These are phyloP conservation scores for Pelargonium australe DNA, from an alignment of 441 rosid species.

Conservation along the genomic window DNA sequence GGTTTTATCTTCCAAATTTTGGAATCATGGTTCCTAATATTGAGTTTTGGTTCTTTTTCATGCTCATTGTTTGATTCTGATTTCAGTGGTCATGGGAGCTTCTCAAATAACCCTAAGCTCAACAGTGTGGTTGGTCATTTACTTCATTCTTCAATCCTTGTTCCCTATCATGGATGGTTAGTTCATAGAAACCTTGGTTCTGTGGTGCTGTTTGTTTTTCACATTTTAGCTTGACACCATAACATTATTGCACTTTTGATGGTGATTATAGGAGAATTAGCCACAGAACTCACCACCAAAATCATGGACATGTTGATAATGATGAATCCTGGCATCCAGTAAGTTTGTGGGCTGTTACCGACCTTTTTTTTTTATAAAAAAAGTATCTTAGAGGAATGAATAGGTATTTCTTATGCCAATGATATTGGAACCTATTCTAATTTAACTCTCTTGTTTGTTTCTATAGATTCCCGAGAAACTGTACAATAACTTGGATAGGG, in stretches of 20 bases:
- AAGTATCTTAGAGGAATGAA: too few species aligned
- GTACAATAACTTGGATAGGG: slow-evolving; percentile 39
- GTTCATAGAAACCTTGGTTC: slow-evolving; percentile 11
- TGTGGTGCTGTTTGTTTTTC: too few species aligned
- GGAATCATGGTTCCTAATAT: too few species aligned
- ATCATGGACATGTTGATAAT: slow-evolving; percentile 81
- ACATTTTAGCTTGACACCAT: background rate
- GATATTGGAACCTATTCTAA: background rate
- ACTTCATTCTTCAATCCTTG: slow-evolving; percentile 80
- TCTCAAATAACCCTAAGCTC: slow-evolving; percentile 56
- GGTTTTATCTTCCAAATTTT: too few species aligned
- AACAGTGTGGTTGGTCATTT: slow-evolving; percentile 74
- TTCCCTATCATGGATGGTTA: slow-evolving; percentile 95
- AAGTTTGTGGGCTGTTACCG: slow-evolving; percentile 5
- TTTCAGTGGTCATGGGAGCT: slow-evolving; percentile 89
- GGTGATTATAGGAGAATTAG: slow-evolving; percentile 68
- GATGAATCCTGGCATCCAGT: slow-evolving; percentile 96
- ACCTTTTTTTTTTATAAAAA: too few species aligned
- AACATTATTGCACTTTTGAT: background rate
- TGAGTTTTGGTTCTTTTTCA: slow-evolving; percentile 9
- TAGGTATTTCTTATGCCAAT: background rate
- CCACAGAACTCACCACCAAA: slow-evolving; percentile 87
- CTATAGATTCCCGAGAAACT: slow-evolving; percentile 61
- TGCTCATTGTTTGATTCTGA: background rate
- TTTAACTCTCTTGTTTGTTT: slow-evolving; percentile 6